phyloP scores from a whole-genome alignment of 164 flowering plant genomes.

The Stephania cephalantha region DNA sequence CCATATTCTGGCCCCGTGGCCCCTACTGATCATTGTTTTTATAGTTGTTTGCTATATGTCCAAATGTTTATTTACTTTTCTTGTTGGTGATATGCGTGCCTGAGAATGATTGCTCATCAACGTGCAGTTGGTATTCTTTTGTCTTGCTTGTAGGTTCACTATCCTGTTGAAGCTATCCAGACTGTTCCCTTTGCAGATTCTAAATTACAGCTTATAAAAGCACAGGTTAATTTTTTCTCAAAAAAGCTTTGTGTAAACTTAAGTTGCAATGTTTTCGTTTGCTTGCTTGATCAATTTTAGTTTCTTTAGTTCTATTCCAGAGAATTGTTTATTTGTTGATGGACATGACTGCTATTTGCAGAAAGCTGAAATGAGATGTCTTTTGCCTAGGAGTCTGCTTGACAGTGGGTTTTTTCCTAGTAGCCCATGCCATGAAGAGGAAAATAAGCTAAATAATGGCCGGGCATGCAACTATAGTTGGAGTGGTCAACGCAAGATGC shows the following conservation, averaged over 20 bases:
- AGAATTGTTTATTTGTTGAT: constrained; percentile 1
- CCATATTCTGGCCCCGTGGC: not conserved
- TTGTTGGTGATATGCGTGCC: too few species aligned
- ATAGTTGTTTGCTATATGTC: not conserved
- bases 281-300: not conserved
- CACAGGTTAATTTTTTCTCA: constrained; percentile 52
- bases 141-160: constrained; percentile 56
- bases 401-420: constrained; percentile 61
- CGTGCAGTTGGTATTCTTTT: not conserved
- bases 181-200: constrained; percentile 52
- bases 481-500: constrained; percentile 82
- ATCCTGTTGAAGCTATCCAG: constrained; percentile 78
- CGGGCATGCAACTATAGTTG: constrained; percentile 55
- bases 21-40: not conserved
- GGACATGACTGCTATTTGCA: constrained; percentile 28
- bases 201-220: constrained; percentile 73
- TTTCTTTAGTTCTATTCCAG: not conserved
- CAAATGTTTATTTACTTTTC: not conserved
- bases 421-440: constrained; percentile 17
- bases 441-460: constrained; percentile 3
- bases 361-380: constrained; percentile 87
- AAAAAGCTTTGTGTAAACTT: not conserved
- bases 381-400: constrained; percentile 65
- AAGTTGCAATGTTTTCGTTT: not conserved
- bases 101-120: not conserved